Evolutionary conservation across 2,329 filamentous ascomycete genomes (phyloP), one percentile per base, ranked within the genome.

Genomic region (Alternaria infectoria): DNA sequence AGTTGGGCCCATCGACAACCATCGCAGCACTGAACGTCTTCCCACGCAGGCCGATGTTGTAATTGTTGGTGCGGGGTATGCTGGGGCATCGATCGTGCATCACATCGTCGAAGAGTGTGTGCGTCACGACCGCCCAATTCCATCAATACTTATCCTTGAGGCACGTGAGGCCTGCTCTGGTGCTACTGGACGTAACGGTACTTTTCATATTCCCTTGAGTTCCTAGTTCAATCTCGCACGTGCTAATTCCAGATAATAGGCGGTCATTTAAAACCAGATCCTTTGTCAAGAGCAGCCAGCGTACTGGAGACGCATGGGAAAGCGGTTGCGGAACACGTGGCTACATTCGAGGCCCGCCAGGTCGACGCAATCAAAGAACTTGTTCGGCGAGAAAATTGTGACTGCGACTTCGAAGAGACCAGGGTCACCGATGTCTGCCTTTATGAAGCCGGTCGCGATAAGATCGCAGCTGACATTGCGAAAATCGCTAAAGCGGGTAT

Each of bases 161-260:
- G 85, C 86, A 3, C 77, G 86, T 2, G 73, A 81, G 45, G 69
- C 85, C 8, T 85, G 84, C 65, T 83, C 81, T 10, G 86, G 86
- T 15, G 86, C 85, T 4, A 87, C 86, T 9, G 86, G 83, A 2
- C 80, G 86, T 52, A 87, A 87, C 64, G 85, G 85, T 19, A 85
- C 84, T 0, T 67, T 19, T 5, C 25, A 15, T 17, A 50, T 43
- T 19, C 12, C 13, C 15, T 46, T 17, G 45, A 46, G 9, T 49
- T 23, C 1, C 8, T 17, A 10, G 1, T 10, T 17, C 15, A 15
- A 9, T 47, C 4, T 5, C 12, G 21, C 11, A 10, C 30, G 26
- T 54, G 15, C 54, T 61, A n/a, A 64, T 0, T 6, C n/a, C 25
- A n/a, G n/a, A n/a, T n/a, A n/a, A n/a, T n/a, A 64, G 61, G 65